Evolutionary conservation across 2,329 filamentous ascomycete species (phyloP).

Genomic region (Microcera coccophila): DNA sequence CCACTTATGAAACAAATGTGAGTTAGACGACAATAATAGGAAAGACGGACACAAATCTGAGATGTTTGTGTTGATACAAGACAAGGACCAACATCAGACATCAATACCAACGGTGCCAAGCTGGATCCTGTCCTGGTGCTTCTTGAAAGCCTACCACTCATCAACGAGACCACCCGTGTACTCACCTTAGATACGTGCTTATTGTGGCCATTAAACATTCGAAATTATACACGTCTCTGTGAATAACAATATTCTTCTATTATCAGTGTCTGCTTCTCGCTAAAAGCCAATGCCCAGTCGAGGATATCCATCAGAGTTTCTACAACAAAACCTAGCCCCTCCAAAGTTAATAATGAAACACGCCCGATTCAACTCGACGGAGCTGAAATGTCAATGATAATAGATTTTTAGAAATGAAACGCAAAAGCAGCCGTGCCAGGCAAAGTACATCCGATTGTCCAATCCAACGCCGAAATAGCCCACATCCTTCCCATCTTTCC

Average conservation of each 20-base stretch:
- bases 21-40: too few relatives aligned
- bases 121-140: not conserved
- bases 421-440: slow-evolving; percentile 19
- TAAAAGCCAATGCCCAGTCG: not conserved
- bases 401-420: slow-evolving; percentile 5
- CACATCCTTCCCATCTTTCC: slow-evolving; percentile 12
- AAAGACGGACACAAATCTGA: too few relatives aligned
- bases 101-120: too few relatives aligned
- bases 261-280: not conserved
- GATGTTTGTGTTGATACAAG: too few relatives aligned
- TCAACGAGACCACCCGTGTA: not conserved
- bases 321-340: not conserved
- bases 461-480: slow-evolving; percentile 23
- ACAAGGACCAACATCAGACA: too few relatives aligned
- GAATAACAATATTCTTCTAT: not conserved
- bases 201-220: too few relatives aligned
- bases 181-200: not conserved
- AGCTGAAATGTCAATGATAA: not conserved
- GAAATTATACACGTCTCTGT: too few relatives aligned
- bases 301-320: not conserved
- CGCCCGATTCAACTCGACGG: not conserved
- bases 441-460: slow-evolving; percentile 18
- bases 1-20: too few relatives aligned
- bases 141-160: not conserved
- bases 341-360: not conserved